phyloP scores from a whole-genome alignment of 192 early-diverging fungal species.

The Coemansia sp. region DNA sequence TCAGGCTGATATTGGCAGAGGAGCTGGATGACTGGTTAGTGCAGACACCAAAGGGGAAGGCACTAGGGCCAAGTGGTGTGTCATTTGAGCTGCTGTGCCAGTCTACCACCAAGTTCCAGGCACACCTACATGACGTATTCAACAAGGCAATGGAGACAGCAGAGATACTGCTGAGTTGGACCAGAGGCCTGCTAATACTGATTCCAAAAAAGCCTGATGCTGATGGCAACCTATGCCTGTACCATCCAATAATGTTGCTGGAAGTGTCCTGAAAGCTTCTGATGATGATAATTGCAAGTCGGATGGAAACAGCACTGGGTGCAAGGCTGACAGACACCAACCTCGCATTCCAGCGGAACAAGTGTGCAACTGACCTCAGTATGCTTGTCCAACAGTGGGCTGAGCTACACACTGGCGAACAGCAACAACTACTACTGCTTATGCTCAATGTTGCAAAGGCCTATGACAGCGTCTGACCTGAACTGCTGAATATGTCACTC shows the following conservation, averaged over 20 bases:
- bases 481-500: too few species aligned
- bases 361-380: too few species aligned
- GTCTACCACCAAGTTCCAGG: neutral
- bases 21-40: neutral
- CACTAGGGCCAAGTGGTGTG: neutral
- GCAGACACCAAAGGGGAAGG: neutral
- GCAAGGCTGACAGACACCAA: too few species aligned
- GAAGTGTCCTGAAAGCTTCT: too few species aligned
- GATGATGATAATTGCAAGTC: too few species aligned
- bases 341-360: too few species aligned
- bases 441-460: too few species aligned
- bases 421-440: too few species aligned
- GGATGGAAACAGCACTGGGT: too few species aligned
- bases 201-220: neutral
- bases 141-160: neutral
- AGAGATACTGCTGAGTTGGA: neutral
- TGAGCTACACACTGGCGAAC: too few species aligned
- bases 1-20: neutral
- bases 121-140: neutral
- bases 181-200: neutral
- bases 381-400: too few species aligned
- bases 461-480: too few species aligned
- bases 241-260: neutral
- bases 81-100: neutral
- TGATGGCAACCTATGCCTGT: neutral